Evolutionary conservation across 2,329 filamentous ascomycete species (phyloP), one percentile per base, ranked within the genome.

Genomic region (Colletotrichum sojae): DNA sequence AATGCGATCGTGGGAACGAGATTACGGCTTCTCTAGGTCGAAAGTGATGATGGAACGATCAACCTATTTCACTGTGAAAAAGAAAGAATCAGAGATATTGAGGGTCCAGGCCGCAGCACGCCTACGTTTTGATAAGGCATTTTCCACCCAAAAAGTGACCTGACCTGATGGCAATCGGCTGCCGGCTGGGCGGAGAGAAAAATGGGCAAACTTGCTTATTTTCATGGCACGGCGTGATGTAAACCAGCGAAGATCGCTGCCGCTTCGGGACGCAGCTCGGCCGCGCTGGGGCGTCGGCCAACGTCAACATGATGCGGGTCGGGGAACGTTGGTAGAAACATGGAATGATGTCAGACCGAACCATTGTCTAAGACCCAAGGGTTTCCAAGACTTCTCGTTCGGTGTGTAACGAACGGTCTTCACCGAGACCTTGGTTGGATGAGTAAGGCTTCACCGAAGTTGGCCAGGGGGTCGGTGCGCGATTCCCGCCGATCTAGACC

Each of bases 271-370:
- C 25, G 43, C 4, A n/a, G 43, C 55, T 59, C 62, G 40, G 65
- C 46, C 25, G 65, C 48, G 39, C 39, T 58, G 54, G 51, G 66
- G 54, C 49, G 62, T 66, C 18, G 62, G 61, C 53, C 27, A 53
- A 69, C 66, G 66, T 69, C 66, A 69, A 69, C 49, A 60, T 69
- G 55, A 69, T 69, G 61, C 62, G 49, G 61, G 40, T 43, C 55
- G 51, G 55, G 54, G 43, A 56, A 31, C 49, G 46, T 8, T 6
- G 15, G 43, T n/a, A 45, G 66, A 69, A 66, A 69, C 66, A 56
- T 12, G 40, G 22, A 39, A 66, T 69, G 66, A 69, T 61, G 66
- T 69, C 66, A 69, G 49, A 69, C 51, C 55, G 43, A 56, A 6
- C 36, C n/a, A 27, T 20, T 51, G 31, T 40, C 20, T 5, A 15